phyloP scores from a whole-genome alignment of 371 early-diverging fungal genomes.

The Nematocida sp. region DNA sequence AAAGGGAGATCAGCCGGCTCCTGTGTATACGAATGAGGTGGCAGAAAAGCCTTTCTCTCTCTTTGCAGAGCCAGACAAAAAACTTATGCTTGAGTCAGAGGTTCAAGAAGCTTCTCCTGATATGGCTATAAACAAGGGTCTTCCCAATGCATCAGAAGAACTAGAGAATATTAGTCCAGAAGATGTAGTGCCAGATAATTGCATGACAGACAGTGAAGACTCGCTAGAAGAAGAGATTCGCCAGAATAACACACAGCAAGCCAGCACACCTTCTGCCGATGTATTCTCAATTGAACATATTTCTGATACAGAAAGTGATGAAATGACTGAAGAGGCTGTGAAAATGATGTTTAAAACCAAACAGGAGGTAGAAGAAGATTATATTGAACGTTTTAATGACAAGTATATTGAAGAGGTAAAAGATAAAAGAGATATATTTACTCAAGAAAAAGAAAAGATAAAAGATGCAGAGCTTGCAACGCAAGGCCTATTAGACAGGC shows the following conservation, averaged over 20 bases:
- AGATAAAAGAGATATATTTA: conserved; percentile 47
- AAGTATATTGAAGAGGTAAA: conserved; percentile 62
- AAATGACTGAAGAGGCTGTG: conserved; percentile 33
- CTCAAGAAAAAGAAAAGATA: conserved; percentile 53
- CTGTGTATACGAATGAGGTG: conserved; percentile 1
- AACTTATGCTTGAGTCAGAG: conserved; percentile 3
- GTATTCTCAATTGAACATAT: conserved; percentile 13
- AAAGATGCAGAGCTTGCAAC: conserved; percentile 38
- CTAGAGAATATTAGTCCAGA: neutral
- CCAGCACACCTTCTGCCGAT: neutral
- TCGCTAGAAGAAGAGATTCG: conserved; percentile 13
- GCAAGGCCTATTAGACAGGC: conserved; percentile 30
- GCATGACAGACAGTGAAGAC: conserved; percentile 23
- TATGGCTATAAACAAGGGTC: neutral
- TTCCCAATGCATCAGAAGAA: neutral
- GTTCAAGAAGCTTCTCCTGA: neutral
- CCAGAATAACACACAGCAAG: neutral
- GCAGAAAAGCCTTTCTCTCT: conserved; percentile 11
- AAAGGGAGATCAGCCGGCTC: neutral
- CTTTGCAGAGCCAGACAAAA: conserved; percentile 21
- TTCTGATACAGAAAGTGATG: conserved; percentile 17
- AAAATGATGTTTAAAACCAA: conserved; percentile 55
- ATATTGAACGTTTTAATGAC: conserved; percentile 63
- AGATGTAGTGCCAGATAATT: conserved; percentile 16
- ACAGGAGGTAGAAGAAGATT: conserved; percentile 61